Evolutionary conservation across 1,139 yeast species (phyloP).

Genomic region (Suhomyces bokatorum): DNA sequence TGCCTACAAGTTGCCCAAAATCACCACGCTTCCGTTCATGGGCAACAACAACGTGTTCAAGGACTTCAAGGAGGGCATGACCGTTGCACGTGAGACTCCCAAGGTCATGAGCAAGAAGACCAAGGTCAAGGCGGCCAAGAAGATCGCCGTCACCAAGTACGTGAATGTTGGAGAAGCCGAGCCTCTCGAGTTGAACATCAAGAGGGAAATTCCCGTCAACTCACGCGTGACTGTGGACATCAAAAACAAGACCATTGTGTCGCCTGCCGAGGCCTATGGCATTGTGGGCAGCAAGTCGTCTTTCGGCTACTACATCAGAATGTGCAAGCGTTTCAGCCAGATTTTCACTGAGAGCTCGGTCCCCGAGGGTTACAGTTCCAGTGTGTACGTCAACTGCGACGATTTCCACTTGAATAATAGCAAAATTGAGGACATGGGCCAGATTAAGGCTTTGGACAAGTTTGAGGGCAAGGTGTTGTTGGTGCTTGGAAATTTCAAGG

Average conservation of each 20-base stretch:
- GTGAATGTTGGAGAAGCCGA: slow-evolving; percentile 70
- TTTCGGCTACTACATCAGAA: slow-evolving; percentile 76
- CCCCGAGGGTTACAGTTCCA: slow-evolving; percentile 65
- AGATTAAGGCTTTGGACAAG: slow-evolving; percentile 14
- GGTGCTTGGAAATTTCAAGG: slow-evolving; percentile 65
- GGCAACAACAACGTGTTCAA: slow-evolving; percentile 40
- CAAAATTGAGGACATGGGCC: slow-evolving; percentile 16
- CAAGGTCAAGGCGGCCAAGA: slow-evolving; percentile 48
- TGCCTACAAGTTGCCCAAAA: slow-evolving; percentile 70
- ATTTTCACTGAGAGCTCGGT: slow-evolving; percentile 71
- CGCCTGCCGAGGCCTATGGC: slow-evolving; percentile 74
- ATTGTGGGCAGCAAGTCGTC: slow-evolving; percentile 55
- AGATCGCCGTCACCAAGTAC: slow-evolving; percentile 62
- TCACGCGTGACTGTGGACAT: slow-evolving; percentile 81
- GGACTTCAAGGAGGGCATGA: slow-evolving; percentile 64
- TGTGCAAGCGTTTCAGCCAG: slow-evolving; percentile 59
- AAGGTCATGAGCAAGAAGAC: slow-evolving; percentile 36
- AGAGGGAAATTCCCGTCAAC: slow-evolving; percentile 69
- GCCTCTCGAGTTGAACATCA: slow-evolving; percentile 53
- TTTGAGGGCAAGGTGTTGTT: slow-evolving; percentile 42
- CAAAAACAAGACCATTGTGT: slow-evolving; percentile 60
- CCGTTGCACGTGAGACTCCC: slow-evolving; percentile 56
- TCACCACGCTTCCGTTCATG: slow-evolving; percentile 76
- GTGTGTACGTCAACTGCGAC: slow-evolving; percentile 66
- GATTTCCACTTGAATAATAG: slow-evolving; percentile 49